Percentiles rank a stretch among this genome's conserved stretches.
These are phyloP conservation scores for Cylindrotheca closterium DNA, from an alignment of 108 stramenopile genomes.

Conservation along the genomic window DNA sequence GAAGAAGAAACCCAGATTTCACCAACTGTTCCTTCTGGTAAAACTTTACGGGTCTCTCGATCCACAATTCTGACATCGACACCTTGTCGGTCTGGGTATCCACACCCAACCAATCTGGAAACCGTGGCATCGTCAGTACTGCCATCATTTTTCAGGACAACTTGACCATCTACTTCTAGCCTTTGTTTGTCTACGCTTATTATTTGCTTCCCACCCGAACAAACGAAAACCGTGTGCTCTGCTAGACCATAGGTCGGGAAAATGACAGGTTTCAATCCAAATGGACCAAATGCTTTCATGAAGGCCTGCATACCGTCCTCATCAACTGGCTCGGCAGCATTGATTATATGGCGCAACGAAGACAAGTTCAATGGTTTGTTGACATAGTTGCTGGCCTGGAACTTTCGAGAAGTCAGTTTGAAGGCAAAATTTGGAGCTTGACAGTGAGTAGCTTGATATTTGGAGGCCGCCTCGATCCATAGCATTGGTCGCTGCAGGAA, in stretches of 20 bases:
- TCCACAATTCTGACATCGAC: slow-evolving; percentile 86
- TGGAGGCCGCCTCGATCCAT: slow-evolving; percentile 87
- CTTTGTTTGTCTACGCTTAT: slow-evolving; percentile 63
- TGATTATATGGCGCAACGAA: slow-evolving; percentile 89
- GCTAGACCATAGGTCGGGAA: slow-evolving; percentile 97
- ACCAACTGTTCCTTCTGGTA: slow-evolving; percentile 70
- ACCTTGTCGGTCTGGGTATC: slow-evolving; percentile 65
- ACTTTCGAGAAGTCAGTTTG: slow-evolving; percentile 90
- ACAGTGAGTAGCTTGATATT: slow-evolving; percentile 90
- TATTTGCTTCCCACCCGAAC: slow-evolving; percentile 77
- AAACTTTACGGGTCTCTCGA: slow-evolving; percentile 37
- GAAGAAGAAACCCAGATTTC: slow-evolving; percentile 94
- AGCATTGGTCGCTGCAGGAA: slow-evolving; percentile 93
- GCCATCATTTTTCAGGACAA: slow-evolving; percentile 29
- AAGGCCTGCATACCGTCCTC: slow-evolving; percentile 79
- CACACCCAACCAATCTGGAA: slow-evolving; percentile 77
- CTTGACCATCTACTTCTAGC: slow-evolving; percentile 66
- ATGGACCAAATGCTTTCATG: slow-evolving; percentile 60
- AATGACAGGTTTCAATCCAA: slow-evolving; percentile 79
- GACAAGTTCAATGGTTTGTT: slow-evolving; percentile 70
- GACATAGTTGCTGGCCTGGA: slow-evolving; percentile 37
- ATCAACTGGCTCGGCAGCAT: slow-evolving; percentile 96
- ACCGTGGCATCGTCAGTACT: slow-evolving; percentile 15
- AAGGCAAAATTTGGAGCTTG: slow-evolving; percentile 99
- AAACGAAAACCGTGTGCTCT: slow-evolving; percentile 97